Evolutionary conservation across 441 rosid genomes (phyloP), one percentile per base, ranked within the genome.

Genomic region (Populus hybrid): DNA sequence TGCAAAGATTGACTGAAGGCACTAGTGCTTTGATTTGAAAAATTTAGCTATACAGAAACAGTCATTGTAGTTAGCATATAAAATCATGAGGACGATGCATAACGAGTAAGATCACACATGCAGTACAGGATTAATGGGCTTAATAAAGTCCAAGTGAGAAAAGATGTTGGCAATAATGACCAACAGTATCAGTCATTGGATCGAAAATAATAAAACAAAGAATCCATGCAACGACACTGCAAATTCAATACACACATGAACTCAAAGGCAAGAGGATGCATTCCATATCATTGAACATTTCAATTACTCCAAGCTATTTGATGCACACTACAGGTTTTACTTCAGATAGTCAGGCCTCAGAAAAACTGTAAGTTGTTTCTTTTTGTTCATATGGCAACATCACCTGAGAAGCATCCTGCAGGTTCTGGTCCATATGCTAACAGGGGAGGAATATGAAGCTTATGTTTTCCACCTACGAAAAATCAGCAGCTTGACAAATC

Each of bases 371-470:
- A 61, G 4, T 61, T 61, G 26, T 21, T 61, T 10, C 26, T 21
- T 61, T 21, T 61, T 61, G 14, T 61, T 61, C 23, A 36, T 18
- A 54, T 12, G 40, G 16, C 9, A 72, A 26, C 75, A 79, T 80
- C 80, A 91, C 99, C 99, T 1, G 92, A 87, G 86, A 95, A 95
- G 82, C 98, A 93, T 70, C 99, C 99, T 4, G 99, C 99, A 57
- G 98, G 94, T 84, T 95, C 97, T 32, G 99, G 98, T 63, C 99
- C 99, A 73, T 92, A 93, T 50, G 98, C 99, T 84, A 92, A 83
- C 72, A 73, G 67, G 66, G 99, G 97, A 77, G 99, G 99, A 84
- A 95, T 92, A 83, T 81, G 86, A 84, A 93, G 99, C 83, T 86
- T 90, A 68, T 95, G 97, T 77, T 87, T 91, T 28, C 99, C 97